Percentiles rank a stretch among this genome's conserved stretches.
These are phyloP conservation scores for Macrotyloma uniflorum DNA, from an alignment of 306 rosid genomes.

Conservation along the genomic window DNA sequence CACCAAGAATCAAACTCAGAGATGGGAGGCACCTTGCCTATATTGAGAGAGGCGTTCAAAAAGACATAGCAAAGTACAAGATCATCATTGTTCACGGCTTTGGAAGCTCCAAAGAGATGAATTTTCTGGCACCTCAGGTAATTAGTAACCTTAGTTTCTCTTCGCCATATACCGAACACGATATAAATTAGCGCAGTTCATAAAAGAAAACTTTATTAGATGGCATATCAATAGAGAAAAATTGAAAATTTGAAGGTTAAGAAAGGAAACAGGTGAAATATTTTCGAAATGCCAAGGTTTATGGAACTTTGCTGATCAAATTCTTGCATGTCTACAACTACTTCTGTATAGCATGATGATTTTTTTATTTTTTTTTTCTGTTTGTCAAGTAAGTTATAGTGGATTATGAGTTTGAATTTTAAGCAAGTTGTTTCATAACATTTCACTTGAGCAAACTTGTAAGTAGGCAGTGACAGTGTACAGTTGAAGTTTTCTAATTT, in stretches of 20 bases:
- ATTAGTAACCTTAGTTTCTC: slow-evolving; percentile 14
- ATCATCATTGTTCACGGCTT: slow-evolving; percentile 66
- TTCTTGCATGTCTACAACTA: not conserved
- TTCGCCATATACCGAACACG: not conserved
- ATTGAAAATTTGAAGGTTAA: slow-evolving; percentile 1
- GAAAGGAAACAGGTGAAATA: not conserved
- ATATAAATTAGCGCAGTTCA: not conserved
- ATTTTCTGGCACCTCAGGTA: slow-evolving; percentile 51
- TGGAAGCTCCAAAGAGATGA: slow-evolving; percentile 68
- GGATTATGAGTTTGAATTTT: slow-evolving; percentile 21
- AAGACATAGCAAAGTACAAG: slow-evolving; percentile 57
- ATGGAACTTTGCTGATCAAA: not conserved
- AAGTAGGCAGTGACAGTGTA: not conserved
- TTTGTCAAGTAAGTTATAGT: not conserved
- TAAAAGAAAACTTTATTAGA: not conserved
- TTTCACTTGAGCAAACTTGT: not conserved
- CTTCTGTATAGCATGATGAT: not conserved
- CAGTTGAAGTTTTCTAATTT: slow-evolving; percentile 23
- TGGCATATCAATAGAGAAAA: not conserved
- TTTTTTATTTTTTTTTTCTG: not conserved
- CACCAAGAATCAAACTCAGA: slow-evolving; percentile 61
- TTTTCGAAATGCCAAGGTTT: not conserved
- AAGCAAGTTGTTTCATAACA: not conserved
- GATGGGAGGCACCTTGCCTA: slow-evolving; percentile 77
- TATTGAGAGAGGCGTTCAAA: slow-evolving; percentile 61